Evolutionary conservation across 306 rosid genomes (phyloP), one percentile per base, ranked within the genome.

Genomic region (Sicyos edulis): DNA sequence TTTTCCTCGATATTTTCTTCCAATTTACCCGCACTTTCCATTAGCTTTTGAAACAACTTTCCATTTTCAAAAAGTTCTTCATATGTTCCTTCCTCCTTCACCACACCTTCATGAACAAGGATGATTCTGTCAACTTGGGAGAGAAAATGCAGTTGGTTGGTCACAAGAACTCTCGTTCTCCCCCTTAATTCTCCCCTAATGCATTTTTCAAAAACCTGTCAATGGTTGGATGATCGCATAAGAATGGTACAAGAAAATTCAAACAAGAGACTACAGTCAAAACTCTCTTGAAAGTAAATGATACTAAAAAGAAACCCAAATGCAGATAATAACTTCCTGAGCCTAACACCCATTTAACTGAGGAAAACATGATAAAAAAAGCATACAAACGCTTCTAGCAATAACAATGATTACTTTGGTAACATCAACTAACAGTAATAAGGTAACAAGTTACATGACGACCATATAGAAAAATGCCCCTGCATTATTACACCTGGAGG

Each of bases 11-110:
- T 79, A 74, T 81, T 81, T 68, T 83, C 89, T 83, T 90, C 96
- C 91, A 90, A 77, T 80, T 88, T 85, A 26, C 98, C 98, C 0
- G 96, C 98, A 83, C 88, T 92, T 84, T 92, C 96, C 98, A 92
- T 90, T 54, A 90, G 87, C 82, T 77, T 92, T 62, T 92, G 96
- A 83, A 92, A 92, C 79, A 90, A 86, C 51, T 20, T 47, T 24
- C 98, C 96, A 77, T 56, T 70, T 70, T 83, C 84, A 50, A 89
- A 88, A 67, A 92, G 87, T 82, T 88, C 95, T 73, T 88, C 96
- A 62, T 88, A 92, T 54, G 98, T 90, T 77, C 98, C 98, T 42
- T 90, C 88, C 82, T 90, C 98, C 75, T 85, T 90, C 56, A 92
- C 83, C 83, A 75, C 78, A 16, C 98, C 98, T 75, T 90, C 96